Evolutionary conservation across 306 rosid genomes (phyloP), one percentile per base, ranked within the genome.

Genomic region (Ormosia emarginata): DNA sequence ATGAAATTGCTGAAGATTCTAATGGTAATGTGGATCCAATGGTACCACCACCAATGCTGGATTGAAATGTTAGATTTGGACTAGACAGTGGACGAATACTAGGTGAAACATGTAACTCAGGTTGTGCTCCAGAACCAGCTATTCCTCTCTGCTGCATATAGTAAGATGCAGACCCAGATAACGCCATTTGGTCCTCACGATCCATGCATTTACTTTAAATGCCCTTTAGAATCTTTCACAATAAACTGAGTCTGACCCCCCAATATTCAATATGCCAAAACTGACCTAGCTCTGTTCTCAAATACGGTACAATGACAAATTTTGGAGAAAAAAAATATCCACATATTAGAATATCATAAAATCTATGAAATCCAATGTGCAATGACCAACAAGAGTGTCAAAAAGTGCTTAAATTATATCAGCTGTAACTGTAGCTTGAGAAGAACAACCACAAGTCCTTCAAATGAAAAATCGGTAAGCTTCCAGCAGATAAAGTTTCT

Each of bases 161-260:
- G 88, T 85, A 95, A 50, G 98, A 78, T 63, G 91, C 88, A 34
- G 97, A 88, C 50, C 97, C 95, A 0, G 96, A 86, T 67, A 94
- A 81, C 73, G 91, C 86, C 93, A 91, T 90, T 66, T 86, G 94
- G 88, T 95, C 98, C 88, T 92, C 90, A 44, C 93, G 99, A 92
- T 95, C 99, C 99, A 95, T 94, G 95, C 92, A 92, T 89, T 91
- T 88, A 90, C 86, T 86, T 81, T 67, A 29, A 81, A 74, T 24
- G 67, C 43, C 43, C 83, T 61, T 41, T n/a, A 8, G 47, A 67
- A 63, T 81, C 83, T 82, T 83, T 79, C 77, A 58, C 85, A 41
- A 67, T 63, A 39, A 80, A 83, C 74, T 39, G 24, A 24, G 24
- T 24, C 15, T 9, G 66, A 80, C 61, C 77, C 59, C 64, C 75